These are phyloP conservation scores for Penstemon barbatus DNA, from an alignment of 257 asterid species.

Conservation along the genomic window DNA sequence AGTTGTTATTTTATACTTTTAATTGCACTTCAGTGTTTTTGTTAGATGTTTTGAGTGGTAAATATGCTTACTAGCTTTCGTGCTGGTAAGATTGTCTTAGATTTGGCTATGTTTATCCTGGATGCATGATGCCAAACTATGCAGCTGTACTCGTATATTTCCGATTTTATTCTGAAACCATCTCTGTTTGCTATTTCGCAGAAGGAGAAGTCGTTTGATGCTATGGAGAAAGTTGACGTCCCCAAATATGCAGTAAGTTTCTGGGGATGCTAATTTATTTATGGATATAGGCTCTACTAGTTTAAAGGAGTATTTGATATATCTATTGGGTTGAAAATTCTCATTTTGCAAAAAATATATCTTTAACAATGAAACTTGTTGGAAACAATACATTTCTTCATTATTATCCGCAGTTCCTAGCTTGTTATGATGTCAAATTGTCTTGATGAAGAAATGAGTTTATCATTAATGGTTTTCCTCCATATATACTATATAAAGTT, in stretches of 20 bases:
- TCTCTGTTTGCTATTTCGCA: slow-evolving; percentile 38
- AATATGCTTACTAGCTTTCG: neutral
- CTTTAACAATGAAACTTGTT: neutral
- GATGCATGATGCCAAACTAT: neutral
- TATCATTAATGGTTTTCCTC: too few relatives aligned
- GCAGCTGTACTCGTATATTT: slow-evolving; percentile 17
- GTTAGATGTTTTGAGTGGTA: neutral
- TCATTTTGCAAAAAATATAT: neutral
- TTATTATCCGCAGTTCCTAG: slow-evolving; percentile 5
- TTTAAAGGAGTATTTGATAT: slow-evolving; percentile 1
- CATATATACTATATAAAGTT: neutral
- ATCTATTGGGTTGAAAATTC: slow-evolving; percentile 15
- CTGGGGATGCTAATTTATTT: slow-evolving; percentile 13
- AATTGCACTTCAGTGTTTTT: neutral
- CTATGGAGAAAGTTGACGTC: slow-evolving; percentile 47
- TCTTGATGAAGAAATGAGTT: neutral
- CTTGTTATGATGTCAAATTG: neutral
- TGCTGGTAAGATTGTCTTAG: neutral
- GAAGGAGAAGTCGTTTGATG: slow-evolving; percentile 42
- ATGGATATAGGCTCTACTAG: slow-evolving; percentile 19
- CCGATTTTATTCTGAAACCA: slow-evolving; percentile 13
- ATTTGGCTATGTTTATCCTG: neutral
- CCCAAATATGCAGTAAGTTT: slow-evolving; percentile 89
- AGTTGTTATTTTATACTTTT: too few relatives aligned
- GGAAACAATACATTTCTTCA: neutral